These are phyloP conservation scores for Colletotrichum falcatum DNA, from an alignment of 2,329 filamentous ascomycete species.

Conservation along the genomic window DNA sequence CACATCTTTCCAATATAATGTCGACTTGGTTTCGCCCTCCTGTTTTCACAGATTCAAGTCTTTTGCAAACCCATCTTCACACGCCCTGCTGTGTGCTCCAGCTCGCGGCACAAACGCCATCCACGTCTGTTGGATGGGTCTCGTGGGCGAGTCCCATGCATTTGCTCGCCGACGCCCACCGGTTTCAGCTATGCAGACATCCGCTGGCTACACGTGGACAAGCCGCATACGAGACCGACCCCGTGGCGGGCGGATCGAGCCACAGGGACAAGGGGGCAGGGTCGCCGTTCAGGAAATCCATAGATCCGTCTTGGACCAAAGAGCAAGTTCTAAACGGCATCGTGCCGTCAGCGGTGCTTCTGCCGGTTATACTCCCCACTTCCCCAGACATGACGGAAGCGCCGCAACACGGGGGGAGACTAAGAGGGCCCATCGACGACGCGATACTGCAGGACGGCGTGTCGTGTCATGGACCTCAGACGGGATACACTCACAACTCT, in stretches of 20 bases:
- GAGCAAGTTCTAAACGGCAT: not conserved
- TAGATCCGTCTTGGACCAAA: not conserved
- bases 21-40: too few species aligned
- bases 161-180: not conserved
- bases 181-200: not conserved
- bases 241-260: not conserved
- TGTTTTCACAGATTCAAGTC: too few species aligned
- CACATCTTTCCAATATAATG: too few species aligned
- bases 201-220: too few species aligned
- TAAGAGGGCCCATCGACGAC: not conserved
- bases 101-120: too few species aligned
- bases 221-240: not conserved
- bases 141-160: too few species aligned
- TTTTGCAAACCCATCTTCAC: too few species aligned
- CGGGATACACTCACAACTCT: not conserved
- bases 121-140: too few species aligned
- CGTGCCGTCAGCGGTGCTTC: not conserved
- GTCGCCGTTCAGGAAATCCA: too few species aligned
- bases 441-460: not conserved
- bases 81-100: too few species aligned
- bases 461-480: not conserved
- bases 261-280: not conserved
- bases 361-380: not conserved
- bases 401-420: not conserved
- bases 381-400: conserved; percentile 4